Conservation (phyloP, 345 rosid genomes). For the Corchorus olitorius region DNA sequence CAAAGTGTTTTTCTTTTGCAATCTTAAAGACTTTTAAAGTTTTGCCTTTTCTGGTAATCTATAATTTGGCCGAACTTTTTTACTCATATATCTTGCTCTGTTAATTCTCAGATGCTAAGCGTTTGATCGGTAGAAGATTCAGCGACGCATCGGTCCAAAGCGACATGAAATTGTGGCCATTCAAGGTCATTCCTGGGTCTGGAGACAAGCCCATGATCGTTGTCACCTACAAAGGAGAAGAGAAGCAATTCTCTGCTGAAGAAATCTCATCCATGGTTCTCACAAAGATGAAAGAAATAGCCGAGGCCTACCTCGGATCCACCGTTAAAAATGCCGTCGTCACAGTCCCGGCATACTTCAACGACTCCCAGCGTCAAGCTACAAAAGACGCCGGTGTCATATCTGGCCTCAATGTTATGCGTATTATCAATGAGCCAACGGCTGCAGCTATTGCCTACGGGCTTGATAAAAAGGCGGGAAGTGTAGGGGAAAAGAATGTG, state of each 20-base stretch:
- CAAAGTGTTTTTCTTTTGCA: neutral
- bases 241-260: conserved; percentile 16
- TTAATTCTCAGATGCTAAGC: conserved; percentile 26
- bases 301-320: conserved; percentile 14
- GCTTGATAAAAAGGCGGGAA: conserved; percentile 17
- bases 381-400: conserved; percentile 18
- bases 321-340: conserved; percentile 6
- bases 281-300: conserved; percentile 14
- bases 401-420: conserved; percentile 12
- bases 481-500: conserved; percentile 27
- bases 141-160: conserved; percentile 37
- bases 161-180: conserved; percentile 36
- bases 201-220: conserved; percentile 20
- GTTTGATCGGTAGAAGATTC: conserved; percentile 44
- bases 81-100: neutral
- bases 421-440: conserved; percentile 23
- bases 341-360: conserved; percentile 16
- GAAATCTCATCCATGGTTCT: conserved; percentile 22
- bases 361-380: conserved; percentile 18
- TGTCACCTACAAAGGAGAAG: conserved; percentile 13
- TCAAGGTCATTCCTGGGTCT: neutral
- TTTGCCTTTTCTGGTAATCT: neutral
- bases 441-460: conserved; percentile 37
- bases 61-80: neutral
- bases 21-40: neutral